A percentile compares a stretch with the other conserved stretches of the same genome.
These are phyloP conservation scores for Phascolomyces articulosus DNA, from an alignment of 371 early-diverging fungal genomes.

Conservation along the genomic window DNA sequence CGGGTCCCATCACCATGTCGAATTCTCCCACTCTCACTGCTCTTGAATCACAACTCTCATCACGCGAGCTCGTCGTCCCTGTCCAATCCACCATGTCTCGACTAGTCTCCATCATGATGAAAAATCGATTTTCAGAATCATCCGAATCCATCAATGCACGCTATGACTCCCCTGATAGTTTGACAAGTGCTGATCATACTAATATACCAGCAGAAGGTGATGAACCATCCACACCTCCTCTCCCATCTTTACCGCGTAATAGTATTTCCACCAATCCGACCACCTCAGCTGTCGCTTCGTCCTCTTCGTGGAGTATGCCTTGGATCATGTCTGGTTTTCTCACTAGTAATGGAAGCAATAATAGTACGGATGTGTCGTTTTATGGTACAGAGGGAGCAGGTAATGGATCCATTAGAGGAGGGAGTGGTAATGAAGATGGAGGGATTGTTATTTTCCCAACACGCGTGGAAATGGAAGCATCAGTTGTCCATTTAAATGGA, in stretches of 20 bases:
- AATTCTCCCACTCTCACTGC: conserved; percentile 11
- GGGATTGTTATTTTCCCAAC: conserved; percentile 45
- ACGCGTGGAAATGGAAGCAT: conserved; percentile 31
- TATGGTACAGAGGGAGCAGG: conserved; percentile 3
- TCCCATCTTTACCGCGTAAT: not conserved
- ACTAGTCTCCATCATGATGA: conserved; percentile 3
- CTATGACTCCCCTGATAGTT: not conserved
- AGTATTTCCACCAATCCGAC: too few relatives aligned
- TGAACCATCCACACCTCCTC: not conserved
- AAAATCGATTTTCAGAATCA: not conserved
- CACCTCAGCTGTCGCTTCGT: conserved; percentile 7
- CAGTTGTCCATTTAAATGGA: conserved; percentile 22
- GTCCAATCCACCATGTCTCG: not conserved
- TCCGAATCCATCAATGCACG: not conserved
- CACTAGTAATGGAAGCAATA: conserved; percentile 9
- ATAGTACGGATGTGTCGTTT: conserved; percentile 10
- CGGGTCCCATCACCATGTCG: not conserved
- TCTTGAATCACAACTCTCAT: not conserved
- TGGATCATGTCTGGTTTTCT: conserved; percentile 41
- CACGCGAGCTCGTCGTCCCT: not conserved
- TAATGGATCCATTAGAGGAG: not conserved
- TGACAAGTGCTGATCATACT: not conserved
- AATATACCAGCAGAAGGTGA: too few relatives aligned
- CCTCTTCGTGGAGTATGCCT: conserved; percentile 48
- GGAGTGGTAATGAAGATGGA: too few relatives aligned